Evolutionary conservation across 768 basidiomycete genomes (phyloP).

Genomic region (Calocera viscosa): DNA sequence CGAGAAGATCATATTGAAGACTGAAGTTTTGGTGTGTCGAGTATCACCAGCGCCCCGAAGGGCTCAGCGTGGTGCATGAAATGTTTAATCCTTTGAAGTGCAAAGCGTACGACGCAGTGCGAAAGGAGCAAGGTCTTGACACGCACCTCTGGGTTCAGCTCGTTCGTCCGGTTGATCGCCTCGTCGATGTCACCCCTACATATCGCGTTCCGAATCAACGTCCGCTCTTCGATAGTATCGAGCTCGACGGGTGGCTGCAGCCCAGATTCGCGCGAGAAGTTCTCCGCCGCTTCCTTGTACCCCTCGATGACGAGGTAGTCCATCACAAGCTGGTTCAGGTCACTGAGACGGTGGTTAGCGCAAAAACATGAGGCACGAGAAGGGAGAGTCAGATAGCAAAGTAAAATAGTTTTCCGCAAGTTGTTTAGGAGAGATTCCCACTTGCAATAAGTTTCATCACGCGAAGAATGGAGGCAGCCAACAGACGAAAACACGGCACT

Average conservation of each 20-base stretch:
- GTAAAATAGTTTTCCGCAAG: conserved; percentile 88
- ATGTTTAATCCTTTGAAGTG: conserved; percentile 64
- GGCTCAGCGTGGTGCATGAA: conserved; percentile 99
- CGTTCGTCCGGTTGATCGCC: conserved; percentile 89
- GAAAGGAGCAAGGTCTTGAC: conserved; percentile 13
- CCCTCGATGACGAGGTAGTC: conserved; percentile 97
- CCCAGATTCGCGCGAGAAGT: conserved; percentile 82
- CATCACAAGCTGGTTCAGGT: conserved; percentile 88
- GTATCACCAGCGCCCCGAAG: conserved; percentile 72
- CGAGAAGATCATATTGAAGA: conserved; percentile 78
- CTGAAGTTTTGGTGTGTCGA: conserved; percentile 72
- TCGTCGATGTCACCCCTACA: conserved; percentile 91
- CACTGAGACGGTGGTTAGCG: conserved; percentile 39
- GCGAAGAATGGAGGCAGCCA: conserved; percentile 7
- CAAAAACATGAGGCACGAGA: conserved; percentile 19
- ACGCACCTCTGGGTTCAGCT: conserved; percentile 91
- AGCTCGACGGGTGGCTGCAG: conserved; percentile 66
- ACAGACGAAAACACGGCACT: conserved; percentile 32
- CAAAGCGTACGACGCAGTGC: conserved; percentile 5
- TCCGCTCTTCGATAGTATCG: conserved; percentile 83
- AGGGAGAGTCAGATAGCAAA: conserved; percentile 23
- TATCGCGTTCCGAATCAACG: conserved; percentile 87
- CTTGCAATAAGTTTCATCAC: conserved; percentile 52
- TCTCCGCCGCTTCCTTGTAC: conserved; percentile 89
- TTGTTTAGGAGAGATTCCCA: conserved; percentile 97